Evolutionary conservation across 257 asterid genomes (phyloP), one percentile per base, ranked within the genome.

Genomic region (Mentha longifolia): DNA sequence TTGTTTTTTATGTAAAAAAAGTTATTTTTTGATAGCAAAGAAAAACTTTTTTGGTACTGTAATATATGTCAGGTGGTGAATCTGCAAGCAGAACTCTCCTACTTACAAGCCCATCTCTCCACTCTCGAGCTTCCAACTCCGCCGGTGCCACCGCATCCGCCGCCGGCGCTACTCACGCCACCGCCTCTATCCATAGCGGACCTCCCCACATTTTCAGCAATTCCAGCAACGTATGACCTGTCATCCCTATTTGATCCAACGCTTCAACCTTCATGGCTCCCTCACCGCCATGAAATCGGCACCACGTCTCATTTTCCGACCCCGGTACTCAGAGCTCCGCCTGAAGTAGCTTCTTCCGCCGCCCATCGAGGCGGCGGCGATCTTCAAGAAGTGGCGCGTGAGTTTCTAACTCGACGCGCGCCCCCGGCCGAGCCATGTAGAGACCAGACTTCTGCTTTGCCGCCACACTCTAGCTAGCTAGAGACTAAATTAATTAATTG

Each of bases 301-400:
- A 9, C 71, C 43, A 59, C 80, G 12, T 80, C 74, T 22, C 85
- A 43, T 1, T 81, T 55, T 17, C 71, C 68, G 17, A 66, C 78
- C 61, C 9, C 28, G 45, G 59, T 70, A 37, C 31, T 49, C 33
- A 31, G 67, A 22, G 69, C 66, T 25, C 51, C 60, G 37, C n/a
- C 72, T 5, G 79, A 65, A 46, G 57, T 71, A 41, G 49, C 66
- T 0, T 64, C 85, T 0, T 68, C 85, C 45, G 7, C 78, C 25
- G 64, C 47, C 52, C 37, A 58, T 13, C 49, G 46, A 5, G 72
- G 43, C 3, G 76, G 79, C 66, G 83, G 85, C 11, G 92, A 85
- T 77, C 88, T 89, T 64, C 94, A 89, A 62, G 90, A 85, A 72
- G 64, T 86, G 77, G 91, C 88, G 7, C 84, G 87, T 45, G 90